These are phyloP conservation scores for Apiotrichum siamense DNA, from an alignment of 1,284 basidiomycete species.

Conservation along the genomic window DNA sequence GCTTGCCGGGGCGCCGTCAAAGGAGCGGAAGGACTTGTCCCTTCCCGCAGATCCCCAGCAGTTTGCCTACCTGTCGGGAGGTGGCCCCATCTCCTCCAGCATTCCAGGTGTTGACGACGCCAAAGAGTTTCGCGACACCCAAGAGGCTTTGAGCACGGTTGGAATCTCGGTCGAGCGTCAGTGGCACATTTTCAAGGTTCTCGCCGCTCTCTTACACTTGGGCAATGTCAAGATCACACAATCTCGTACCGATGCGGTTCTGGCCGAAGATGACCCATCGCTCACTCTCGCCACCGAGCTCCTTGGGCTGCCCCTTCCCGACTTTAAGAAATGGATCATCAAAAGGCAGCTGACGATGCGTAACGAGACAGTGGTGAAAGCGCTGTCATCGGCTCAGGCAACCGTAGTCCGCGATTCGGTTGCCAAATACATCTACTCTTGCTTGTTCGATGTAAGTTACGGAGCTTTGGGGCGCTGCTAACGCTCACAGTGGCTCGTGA, in stretches of 20 bases:
- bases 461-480: neutral
- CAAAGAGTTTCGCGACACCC: constrained; percentile 89
- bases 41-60: constrained; percentile 73
- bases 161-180: constrained; percentile 96
- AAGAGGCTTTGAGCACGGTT: constrained; percentile 90
- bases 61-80: constrained; percentile 91
- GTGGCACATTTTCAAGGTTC: constrained; percentile 93
- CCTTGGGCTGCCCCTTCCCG: constrained; percentile 80
- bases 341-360: constrained; percentile 96
- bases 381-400: constrained; percentile 79
- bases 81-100: constrained; percentile 74
- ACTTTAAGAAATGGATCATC: constrained; percentile 98
- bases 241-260: constrained; percentile 70
- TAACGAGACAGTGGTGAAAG: constrained; percentile 89
- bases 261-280: constrained; percentile 79
- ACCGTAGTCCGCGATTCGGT: constrained; percentile 95
- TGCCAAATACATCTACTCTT: constrained; percentile 97
- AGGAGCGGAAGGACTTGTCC: constrained; percentile 91
- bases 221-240: constrained; percentile 91
- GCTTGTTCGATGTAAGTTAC: constrained; percentile 65
- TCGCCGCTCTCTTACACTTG: constrained; percentile 89
- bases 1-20: constrained; percentile 90
- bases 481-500: constrained; percentile 75
- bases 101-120: constrained; percentile 91
- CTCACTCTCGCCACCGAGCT: constrained; percentile 78